phyloP scores from a whole-genome alignment of 306 rosid species.

The Citrullus amarus region DNA sequence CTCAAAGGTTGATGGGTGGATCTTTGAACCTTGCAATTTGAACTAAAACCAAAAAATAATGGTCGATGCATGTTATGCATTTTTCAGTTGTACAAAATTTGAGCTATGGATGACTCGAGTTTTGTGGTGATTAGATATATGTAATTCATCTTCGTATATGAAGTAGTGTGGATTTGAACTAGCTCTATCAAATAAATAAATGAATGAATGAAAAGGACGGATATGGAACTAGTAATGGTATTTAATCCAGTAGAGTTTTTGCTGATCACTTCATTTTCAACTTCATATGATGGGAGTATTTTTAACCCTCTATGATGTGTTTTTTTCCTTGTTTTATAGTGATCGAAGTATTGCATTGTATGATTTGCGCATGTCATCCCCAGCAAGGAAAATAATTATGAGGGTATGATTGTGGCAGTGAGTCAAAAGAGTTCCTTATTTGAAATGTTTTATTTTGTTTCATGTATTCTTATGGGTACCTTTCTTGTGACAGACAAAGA shows the following conservation, averaged over 20 bases:
- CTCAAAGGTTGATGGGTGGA: not conserved
- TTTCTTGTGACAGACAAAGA: slow-evolving; percentile 57
- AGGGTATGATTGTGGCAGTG: slow-evolving; percentile 31
- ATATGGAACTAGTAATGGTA: not conserved
- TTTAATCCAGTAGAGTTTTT: not conserved
- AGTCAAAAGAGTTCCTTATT: not conserved
- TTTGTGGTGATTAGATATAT: not conserved
- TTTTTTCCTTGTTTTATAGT: slow-evolving; percentile 23
- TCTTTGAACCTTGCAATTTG: not conserved
- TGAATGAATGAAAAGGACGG: too few species aligned
- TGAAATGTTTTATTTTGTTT: not conserved
- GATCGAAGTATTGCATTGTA: slow-evolving; percentile 79
- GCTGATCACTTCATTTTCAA: not conserved
- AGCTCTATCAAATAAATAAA: not conserved
- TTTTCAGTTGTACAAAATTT: not conserved
- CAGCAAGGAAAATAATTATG: slow-evolving; percentile 60
- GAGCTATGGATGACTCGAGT: not conserved
- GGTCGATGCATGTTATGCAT: not conserved
- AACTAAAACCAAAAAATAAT: not conserved
- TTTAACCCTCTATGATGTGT: not conserved
- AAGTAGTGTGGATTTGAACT: not conserved
- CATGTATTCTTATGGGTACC: slow-evolving; percentile 21
- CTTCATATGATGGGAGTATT: not conserved
- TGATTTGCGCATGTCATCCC: slow-evolving; percentile 66
- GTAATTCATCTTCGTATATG: not conserved